Base-by-base conservation (phyloP, 371 early-diverging fungal species). In the Nematocida sp. region DNA sequence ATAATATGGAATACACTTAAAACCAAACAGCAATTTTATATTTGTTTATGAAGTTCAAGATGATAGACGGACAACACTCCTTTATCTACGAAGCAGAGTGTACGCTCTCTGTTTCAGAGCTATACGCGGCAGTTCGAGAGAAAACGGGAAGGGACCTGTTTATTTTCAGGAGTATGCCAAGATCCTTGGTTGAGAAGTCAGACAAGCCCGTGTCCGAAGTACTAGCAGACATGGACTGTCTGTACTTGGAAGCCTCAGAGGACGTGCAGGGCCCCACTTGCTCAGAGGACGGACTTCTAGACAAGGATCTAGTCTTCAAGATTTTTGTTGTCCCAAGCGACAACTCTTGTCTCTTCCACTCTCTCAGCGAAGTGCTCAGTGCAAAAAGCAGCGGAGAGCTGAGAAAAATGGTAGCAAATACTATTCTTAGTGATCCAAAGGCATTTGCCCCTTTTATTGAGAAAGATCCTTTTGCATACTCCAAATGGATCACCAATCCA, bases 311-410 rank as follows among this genome's bases (percentile, higher is more conserved):
- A 31, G 38, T 11, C 0, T 70, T 70, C 49, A 21, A 23, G 23
- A 45, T 70, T 8, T 29, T 60, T 34, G 58, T 43, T 11, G 74
- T 57, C 1, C 74, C 74, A 1, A 62, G 74, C 36, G 74, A 70
- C 46, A 70, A 70, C 32, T 70, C 74, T 4, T 70, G 74, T 50
- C 37, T 70, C 21, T 70, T 70, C 34, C 74, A 70, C 32, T 31
- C 74, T 4, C 48, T 70, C 23, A 70, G 74, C 49, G 58, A 70
- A 25, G 45, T 70, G 23, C 31, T 70, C 4, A 62, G 36, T 36
- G 58, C 74, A 17, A 48, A 53, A 32, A 70, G 51, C 37, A 70
- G 58, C 34, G 32, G 32, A 8, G 58, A 57, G 25, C 57, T 70
- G 13, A 40, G 74, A 37, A 58, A 57, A 41, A 58, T 70, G 48